Base-by-base conservation (phyloP, 495 filamentous ascomycete genomes). In the Tuber melanosporum region DNA sequence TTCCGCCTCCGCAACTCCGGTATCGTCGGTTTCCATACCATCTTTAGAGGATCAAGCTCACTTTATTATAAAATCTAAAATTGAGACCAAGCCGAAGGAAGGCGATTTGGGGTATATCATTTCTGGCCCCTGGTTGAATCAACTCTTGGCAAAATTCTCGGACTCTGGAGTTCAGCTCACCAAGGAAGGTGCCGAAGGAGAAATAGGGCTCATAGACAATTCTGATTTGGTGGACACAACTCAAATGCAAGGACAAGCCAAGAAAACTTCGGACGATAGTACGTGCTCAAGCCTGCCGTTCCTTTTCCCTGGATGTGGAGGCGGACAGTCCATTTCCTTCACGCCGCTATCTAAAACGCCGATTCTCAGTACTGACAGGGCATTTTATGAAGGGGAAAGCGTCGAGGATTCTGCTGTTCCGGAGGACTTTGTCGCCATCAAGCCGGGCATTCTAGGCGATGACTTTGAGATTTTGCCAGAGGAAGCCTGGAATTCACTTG, bases 181-280 rank as follows among this genome's bases (percentile, higher is more conserved):
- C 20, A 88, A 87, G 78, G 92, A 94, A 80, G 88, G 90, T 71
- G 86, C 87, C 45, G 90, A 92, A 75, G 89, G 88, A 17, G 86
- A 90, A 17, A 87, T 95, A 47, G 94, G 94, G 3, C 93, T 93
- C 0, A 90, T 98, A 44, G 94, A 98, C 85, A 98, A 97, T 83
- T 89, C 92, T 8, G 92, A 93, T 79, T 88, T 91, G 19, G 73
- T 83, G 7, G 85, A 87, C 72, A 75, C 76, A 49, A 62, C 45
- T 32, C 77, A 84, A 45, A 70, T 78, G 17, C 76, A 83, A 70
- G 69, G 72, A 32, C 77, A 73, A 62, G 39, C 69, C 19, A 76
- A 66, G 57, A 71, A 73, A 70, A 80, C 73, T 43, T 71, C 42
- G 36, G 78, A 73, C 74, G 73, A 80, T 71, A 80, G 78, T 80